Base-by-base conservation (phyloP, 2,329 filamentous ascomycete genomes). In the Ceratocystis ficicola region DNA sequence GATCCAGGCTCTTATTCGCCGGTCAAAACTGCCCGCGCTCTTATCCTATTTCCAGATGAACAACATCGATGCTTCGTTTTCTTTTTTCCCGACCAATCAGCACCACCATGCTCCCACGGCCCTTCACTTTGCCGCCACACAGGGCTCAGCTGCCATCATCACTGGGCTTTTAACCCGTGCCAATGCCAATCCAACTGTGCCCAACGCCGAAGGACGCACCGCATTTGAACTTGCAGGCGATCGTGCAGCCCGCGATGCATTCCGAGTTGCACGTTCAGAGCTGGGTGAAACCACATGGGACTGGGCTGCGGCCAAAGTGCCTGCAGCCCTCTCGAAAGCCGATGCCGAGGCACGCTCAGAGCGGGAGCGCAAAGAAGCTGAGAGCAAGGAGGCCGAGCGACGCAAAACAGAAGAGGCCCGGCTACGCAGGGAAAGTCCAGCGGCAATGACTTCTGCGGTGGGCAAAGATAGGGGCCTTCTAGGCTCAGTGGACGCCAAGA, bases 161-260 rank as follows among this genome's bases (percentile, higher is more conserved):
- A 75, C 81, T 0, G 89, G 90, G 0, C 81, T 99, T 1, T 79
- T 99, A 0, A 78, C 82, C 0, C 91, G 93, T 74, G 87, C 81
- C 2, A 80, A 80, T 1, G 88, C 90, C 1, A 84, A 96, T 71
- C 94, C 94, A 0, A 86, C 85, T 0, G 65, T 86, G 1, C 74
- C 75, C 30, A 96, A 88, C 72, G 78, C 74, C 2, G 90, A 96
- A 68, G 88, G 87, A n/a, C 91, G 88, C 73, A 88, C 89, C 0
- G 76, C 94, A 0, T 97, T 95, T 73, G 90, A 95, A 65, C 82
- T 99, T 1, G 85, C 90, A 0, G 90, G 93, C 52, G 91, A 97
- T 73, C 84, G 91, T 3, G 76, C 86, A 1, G 96, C 92, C 0
- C 85, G 93, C 1, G 92, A 97, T 72, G 89, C 92, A 0, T 99